Base-by-base conservation (phyloP, 108 stramenopile species). In the Pseudonitzschia delicatissima region DNA sequence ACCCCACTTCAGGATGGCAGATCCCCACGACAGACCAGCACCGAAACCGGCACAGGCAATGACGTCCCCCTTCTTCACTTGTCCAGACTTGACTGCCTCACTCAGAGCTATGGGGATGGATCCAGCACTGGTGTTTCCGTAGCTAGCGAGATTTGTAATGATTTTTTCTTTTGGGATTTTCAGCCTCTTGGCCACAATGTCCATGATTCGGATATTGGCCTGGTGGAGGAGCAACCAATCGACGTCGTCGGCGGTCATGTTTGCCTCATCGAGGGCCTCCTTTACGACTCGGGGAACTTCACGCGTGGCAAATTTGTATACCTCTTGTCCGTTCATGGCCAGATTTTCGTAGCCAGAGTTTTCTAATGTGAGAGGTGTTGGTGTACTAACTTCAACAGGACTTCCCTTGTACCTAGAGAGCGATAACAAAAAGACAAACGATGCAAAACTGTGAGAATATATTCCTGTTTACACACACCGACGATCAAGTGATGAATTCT, bases 161-260 rank as follows among this genome's bases (percentile, higher is more conserved):
- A 98, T 84, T 81, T 96, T 91, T 44, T 88, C 95, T 88, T 93
- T 90, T 44, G 94, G 84, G 45, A 98, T 85, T 44, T 92, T 92
- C 48, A 98, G 70, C 69, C 94, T 67, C 39, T 93, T 76, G 26
- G 98, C 96, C 7, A 96, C 98, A 13, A 82, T 69, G 62, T 98
- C 96, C 95, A 98, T 97, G 66, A 98, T 98, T 12, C 98, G 92
- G 64, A 97, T 96, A 73, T 98, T 98, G 53, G 98, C 97, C 71
- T 96, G 97, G 80, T 98, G 98, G 25, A 98, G 79, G 36, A 98
- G 69, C 5, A 98, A 80, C 73, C 80, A 85, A 84, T 98, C 98
- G 23, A 98, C 87, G 44, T 98, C 84, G 44, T 95, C 96, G 0
- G 93, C 82, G 20, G 81, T 82, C 68, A 98, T 73, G 20, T 83